A percentile compares a stretch with the other conserved stretches of the same genome.
Conservation (phyloP, 495 filamentous ascomycete species). For the Penicillium parvum region DNA sequence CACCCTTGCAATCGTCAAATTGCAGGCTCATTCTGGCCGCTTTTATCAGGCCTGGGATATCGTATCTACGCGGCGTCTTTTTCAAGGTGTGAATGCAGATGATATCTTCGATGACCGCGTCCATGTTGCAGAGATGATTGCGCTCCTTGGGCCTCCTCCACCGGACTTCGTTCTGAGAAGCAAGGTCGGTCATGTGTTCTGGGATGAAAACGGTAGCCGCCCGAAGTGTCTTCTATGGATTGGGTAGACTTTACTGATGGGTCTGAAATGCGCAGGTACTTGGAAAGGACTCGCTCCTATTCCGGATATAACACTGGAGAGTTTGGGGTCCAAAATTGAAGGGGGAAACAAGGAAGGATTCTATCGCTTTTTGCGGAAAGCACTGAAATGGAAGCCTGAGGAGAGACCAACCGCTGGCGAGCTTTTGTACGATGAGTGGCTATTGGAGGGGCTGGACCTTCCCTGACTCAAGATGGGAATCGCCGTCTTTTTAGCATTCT, state of each 20-base stretch:
- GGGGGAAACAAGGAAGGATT: conserved; percentile 33
- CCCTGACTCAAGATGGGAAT: too few species aligned
- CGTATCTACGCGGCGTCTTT: conserved; percentile 5
- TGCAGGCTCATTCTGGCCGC: conserved; percentile 8
- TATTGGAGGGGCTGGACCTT: conserved; percentile 9
- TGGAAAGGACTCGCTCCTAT: conserved; percentile 21
- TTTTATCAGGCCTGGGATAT: conserved; percentile 39
- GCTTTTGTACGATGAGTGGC: conserved; percentile 22
- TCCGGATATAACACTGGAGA: conserved; percentile 10
- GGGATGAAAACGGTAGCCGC: too few species aligned
- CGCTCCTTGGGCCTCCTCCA: conserved; percentile 38
- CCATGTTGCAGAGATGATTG: conserved; percentile 39
- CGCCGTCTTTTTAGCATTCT: too few species aligned
- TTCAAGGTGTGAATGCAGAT: conserved; percentile 3
- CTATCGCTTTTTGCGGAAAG: conserved; percentile 18
- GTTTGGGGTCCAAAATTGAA: conserved; percentile 11
- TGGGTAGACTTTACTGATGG: too few species aligned
- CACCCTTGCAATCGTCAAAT: neutral
- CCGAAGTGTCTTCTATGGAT: too few species aligned
- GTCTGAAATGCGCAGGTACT: too few species aligned
- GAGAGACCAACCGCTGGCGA: conserved; percentile 36
- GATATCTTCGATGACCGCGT: conserved; percentile 19
- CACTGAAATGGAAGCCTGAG: conserved; percentile 43
- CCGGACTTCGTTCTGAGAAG: conserved; percentile 26
- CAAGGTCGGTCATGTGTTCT: conserved; percentile 16